Conservation (phyloP, 768 basidiomycete genomes). For the Boletus edulis region DNA sequence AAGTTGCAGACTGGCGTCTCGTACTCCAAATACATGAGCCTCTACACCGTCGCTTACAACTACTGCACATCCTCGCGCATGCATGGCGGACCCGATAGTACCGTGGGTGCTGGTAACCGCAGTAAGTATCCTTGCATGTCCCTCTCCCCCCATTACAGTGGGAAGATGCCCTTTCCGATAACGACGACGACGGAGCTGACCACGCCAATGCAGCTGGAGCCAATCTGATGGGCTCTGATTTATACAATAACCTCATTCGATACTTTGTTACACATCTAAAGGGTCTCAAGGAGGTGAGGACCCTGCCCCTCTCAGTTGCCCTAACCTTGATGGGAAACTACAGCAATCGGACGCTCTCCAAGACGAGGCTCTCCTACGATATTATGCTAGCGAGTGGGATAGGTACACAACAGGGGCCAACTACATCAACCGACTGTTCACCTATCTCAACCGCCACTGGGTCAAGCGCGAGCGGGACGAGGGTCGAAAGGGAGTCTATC, state of each 20-base stretch:
- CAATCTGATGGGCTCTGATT: conserved; percentile 94
- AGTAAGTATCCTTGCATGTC: conserved; percentile 44
- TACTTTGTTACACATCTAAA: conserved; percentile 88
- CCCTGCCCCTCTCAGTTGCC: conserved; percentile 20
- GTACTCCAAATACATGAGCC: conserved; percentile 83
- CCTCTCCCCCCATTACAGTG: conserved; percentile 11
- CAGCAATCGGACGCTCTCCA: conserved; percentile 78
- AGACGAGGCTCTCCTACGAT: conserved; percentile 85
- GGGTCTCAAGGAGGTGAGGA: conserved; percentile 54
- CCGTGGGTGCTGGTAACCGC: conserved; percentile 40
- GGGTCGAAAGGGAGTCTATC: conserved; percentile 91
- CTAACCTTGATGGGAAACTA: conserved; percentile 11
- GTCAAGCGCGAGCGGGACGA: conserved; percentile 98
- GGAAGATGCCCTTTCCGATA: conserved; percentile 26
- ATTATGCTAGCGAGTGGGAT: conserved; percentile 93
- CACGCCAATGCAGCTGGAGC: conserved; percentile 64
- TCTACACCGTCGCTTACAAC: conserved; percentile 95
- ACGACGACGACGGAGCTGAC: conserved; percentile 19
- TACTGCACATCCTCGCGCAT: conserved; percentile 92
- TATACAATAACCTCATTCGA: conserved; percentile 91
- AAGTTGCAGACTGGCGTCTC: conserved; percentile 86
- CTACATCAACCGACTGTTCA: conserved; percentile 96
- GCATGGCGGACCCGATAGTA: conserved; percentile 46
- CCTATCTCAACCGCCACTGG: conserved; percentile 99
- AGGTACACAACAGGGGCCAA: conserved; percentile 96